Evolutionary conservation across 2,329 filamentous ascomycete species (phyloP), one percentile per base, ranked within the genome.

Genomic region (Pseudonectria buxi): DNA sequence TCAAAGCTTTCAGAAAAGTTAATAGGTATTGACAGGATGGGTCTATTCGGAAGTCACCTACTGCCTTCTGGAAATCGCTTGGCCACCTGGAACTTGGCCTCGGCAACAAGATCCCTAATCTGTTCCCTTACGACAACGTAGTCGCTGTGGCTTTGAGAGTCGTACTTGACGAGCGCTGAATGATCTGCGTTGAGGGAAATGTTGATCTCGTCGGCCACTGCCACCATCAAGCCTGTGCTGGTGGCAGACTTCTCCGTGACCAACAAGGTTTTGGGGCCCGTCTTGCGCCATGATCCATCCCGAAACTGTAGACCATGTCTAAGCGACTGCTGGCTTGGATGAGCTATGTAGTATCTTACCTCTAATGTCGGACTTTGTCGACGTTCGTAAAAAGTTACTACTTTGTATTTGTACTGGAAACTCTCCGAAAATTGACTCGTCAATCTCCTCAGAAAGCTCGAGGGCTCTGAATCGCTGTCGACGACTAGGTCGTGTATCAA

Each of bases 161-260:
- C 5, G 16, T 30, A 55, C 29, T 56, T 56, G 5, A 53, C 43
- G 4, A 55, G 40, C 10, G 44, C 47, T 5, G 47, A 49, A 30
- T 56, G 49, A 25, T 56, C 47, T 5, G 39, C 16, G 16, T 48
- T 28, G 1, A 55, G 26, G 4, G 43, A 4, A 7, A 55, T 24
- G 9, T 45, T 50, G 25, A 29, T 26, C 13, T 53, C 43, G 9
- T 52, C 40, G 6, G 32, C 16, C 14, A 38, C 36, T 2, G 46
- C 39, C n/a, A 14, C 12, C 1, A 35, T 40, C 12, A 50, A 14
- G 7, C 51, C 47, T 5, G 31, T 51, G 11, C 39, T 43, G 12
- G 44, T 53, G 10, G 51, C 46, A 1, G 52, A 55, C n/a, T 47
- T 42, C 13, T 43, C 14, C 10, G 46, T 51, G 6, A 56, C 51